Evolutionary conservation across 2,329 filamentous ascomycete species (phyloP).

Genomic region (Talaromyces sp.): DNA sequence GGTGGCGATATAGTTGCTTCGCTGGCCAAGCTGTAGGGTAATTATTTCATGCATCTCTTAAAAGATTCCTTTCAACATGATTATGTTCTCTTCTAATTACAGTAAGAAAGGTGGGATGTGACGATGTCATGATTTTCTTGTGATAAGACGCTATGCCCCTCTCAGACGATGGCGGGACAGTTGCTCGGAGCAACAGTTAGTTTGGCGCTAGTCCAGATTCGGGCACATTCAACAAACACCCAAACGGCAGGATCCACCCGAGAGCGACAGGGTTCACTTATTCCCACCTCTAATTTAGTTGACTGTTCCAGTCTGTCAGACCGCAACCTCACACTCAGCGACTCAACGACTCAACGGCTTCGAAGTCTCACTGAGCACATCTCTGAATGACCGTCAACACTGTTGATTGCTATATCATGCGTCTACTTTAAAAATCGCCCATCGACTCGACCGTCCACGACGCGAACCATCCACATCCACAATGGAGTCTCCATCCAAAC

Average conservation of each 20-base stretch:
- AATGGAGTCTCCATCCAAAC: conserved; percentile 37
- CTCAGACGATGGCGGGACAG: background rate
- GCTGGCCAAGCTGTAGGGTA: conserved; percentile 87
- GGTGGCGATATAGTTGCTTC: conserved; percentile 87
- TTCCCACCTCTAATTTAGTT: no score
- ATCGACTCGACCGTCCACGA: conserved; percentile 1
- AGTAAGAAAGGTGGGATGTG: background rate
- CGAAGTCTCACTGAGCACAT: background rate
- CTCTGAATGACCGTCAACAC: background rate
- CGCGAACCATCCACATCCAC: conserved; percentile 2
- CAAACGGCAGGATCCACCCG: background rate
- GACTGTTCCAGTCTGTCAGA: background rate
- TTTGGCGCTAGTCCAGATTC: conserved; percentile 3
- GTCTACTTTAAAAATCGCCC: background rate
- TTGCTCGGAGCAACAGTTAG: conserved; percentile 19
- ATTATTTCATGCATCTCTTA: conserved; percentile 83
- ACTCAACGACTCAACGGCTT: background rate
- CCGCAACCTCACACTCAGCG: conserved; percentile 11
- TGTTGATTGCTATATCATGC: conserved; percentile 8
- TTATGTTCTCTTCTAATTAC: background rate
- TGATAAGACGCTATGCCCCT: background rate
- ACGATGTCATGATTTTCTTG: conserved; percentile 3
- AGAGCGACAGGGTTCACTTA: background rate
- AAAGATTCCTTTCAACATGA: background rate
- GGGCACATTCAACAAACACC: conserved; percentile 18